Evolutionary conservation across 2,329 filamentous ascomycete genomes (phyloP).

Genomic region (Hypomyces perniciosus): DNA sequence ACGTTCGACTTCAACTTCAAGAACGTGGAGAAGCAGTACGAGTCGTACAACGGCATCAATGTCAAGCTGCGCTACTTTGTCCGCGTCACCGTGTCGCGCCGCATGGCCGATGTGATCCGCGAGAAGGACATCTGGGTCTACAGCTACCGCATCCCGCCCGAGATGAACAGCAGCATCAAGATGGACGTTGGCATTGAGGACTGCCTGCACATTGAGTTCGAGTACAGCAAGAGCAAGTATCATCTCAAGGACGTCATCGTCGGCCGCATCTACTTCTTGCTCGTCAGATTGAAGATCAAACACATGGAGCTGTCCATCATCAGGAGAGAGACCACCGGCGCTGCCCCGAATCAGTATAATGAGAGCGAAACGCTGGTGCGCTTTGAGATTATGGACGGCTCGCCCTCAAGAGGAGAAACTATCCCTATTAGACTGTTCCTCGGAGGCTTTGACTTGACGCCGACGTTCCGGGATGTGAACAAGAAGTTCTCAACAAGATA

Average conservation of each 20-base stretch:
- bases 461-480: conserved; percentile 98
- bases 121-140: conserved; percentile 99
- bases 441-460: conserved; percentile 93
- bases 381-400: conserved; percentile 99
- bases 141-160: conserved; percentile 93
- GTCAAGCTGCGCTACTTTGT: conserved; percentile 98
- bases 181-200: conserved; percentile 99
- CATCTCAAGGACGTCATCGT: conserved; percentile 99
- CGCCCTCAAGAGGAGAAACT: conserved; percentile 88
- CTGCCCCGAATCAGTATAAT: conserved; percentile 97
- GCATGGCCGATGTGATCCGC: conserved; percentile 96
- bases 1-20: conserved; percentile 99
- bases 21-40: conserved; percentile 99
- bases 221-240: conserved; percentile 99
- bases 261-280: conserved; percentile 93
- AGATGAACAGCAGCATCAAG: conserved; percentile 98
- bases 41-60: conserved; percentile 99
- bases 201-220: conserved; percentile 97
- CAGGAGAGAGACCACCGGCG: conserved; percentile 89
- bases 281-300: conserved; percentile 97
- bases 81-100: conserved; percentile 88
- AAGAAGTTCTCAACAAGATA: conserved; percentile 99
- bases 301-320: conserved; percentile 99
- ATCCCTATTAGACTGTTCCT: conserved; percentile 97
- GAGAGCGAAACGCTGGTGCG: conserved; percentile 97